Conservation (phyloP, 164 flowering plant species). For the Buxus sempervirens region DNA sequence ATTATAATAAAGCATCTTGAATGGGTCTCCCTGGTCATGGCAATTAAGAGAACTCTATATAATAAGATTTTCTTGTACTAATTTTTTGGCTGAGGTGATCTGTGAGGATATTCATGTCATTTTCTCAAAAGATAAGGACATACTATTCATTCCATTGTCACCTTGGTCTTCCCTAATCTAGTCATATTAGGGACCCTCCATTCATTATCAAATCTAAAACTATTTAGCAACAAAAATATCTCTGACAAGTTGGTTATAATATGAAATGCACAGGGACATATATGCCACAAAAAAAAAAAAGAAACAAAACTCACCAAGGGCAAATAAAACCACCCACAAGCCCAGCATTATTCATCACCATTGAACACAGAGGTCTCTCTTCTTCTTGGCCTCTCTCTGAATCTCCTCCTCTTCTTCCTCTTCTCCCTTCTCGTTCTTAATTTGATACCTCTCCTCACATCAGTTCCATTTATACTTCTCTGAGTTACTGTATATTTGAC, state of each 20-base stretch:
- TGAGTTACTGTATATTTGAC: not conserved
- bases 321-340: not conserved
- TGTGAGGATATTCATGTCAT: not conserved
- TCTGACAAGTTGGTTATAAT: constrained; percentile 8
- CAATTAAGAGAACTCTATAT: no score
- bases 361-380: not conserved
- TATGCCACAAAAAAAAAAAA: not conserved
- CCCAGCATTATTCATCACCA: not conserved
- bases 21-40: no score
- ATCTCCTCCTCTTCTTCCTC: not conserved
- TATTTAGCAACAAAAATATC: not conserved
- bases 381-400: not conserved
- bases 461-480: not conserved
- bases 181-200: not conserved
- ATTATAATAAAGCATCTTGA: no score
- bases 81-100: not conserved
- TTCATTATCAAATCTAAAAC: no score
- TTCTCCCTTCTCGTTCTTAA: no score
- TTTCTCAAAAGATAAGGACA: not conserved
- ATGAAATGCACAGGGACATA: not conserved
- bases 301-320: not conserved
- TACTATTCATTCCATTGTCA: not conserved
- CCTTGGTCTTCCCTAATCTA: not conserved
- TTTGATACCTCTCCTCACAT: not conserved
- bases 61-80: not conserved